Base-by-base conservation (phyloP, 75 land plant genomes). In the Cunninghamia lanceolata region DNA sequence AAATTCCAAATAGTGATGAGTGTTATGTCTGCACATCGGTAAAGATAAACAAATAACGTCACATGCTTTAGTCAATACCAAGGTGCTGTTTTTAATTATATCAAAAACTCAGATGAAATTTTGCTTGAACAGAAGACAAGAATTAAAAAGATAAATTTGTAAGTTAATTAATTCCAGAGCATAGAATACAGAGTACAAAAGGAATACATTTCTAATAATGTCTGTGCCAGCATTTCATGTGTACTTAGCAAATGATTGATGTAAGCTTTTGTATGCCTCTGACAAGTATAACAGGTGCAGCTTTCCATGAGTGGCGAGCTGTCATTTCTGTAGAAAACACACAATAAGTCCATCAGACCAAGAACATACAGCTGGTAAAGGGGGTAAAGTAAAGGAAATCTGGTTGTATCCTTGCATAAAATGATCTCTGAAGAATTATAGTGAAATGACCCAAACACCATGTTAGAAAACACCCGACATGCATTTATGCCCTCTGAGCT, bases 141-240 rank as follows among this genome's bases (percentile, higher is more conserved):
- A 63, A 63, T 21, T 71, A 34, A 32, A 78, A 39, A 76, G 17
- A 40, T 78, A 40, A 39, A 42, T 40, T 21, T 28, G 25, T 0
- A 28, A 5, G 50, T 25, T 45, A 45, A 5, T 25, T 45, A 45
- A 5, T 77, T 77, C 19, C 2, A 17, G 2, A 47, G 82, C 15
- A 43, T 1, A 79, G 36, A 79, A 76, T 76, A 30, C 35, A 32
- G 35, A 19, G 45, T 21, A 28, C 30, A 28, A 71, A 77, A n/a
- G 82, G 13, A 35, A 82, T 91, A 97, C 99, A 96, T 96, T 79
- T 97, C 98, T 36, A 97, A 88, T 35, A 97, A 92, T 84, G 93
- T 97, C 75, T 95, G 99, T 42, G 95, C 99, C 86, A 97, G 90
- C 99, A 97, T 97, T 89, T 97, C 99, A 90, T 94, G 98, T 25